Conservation (phyloP, 1,139 yeast genomes). For the Kluyveromyces sp. region DNA sequence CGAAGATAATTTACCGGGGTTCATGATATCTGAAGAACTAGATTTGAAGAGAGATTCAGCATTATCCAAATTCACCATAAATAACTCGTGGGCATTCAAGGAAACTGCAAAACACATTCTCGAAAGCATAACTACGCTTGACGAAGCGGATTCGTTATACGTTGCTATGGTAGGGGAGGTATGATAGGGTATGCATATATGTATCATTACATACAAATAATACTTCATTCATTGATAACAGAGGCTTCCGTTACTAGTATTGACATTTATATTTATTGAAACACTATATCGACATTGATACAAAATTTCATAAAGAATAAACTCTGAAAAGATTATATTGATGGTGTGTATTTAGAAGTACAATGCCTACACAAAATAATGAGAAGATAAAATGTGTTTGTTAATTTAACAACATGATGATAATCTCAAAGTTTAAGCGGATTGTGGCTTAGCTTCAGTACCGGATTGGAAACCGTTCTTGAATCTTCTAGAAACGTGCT, state of each 20-base stretch:
- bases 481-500: conserved; percentile 95
- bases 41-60: conserved; percentile 12
- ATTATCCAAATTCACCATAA: conserved; percentile 20
- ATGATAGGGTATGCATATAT: background rate
- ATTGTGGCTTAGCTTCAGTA: conserved; percentile 50
- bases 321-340: conserved; percentile 7
- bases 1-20: conserved; percentile 19
- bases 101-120: conserved; percentile 67
- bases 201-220: too few relatives aligned
- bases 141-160: conserved; percentile 72
- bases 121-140: conserved; percentile 61
- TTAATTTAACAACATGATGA: background rate
- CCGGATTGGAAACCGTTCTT: conserved; percentile 98
- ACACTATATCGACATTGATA: background rate
- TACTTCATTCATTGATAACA: too few relatives aligned
- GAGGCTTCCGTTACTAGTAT: too few relatives aligned
- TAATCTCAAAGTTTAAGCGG: conserved; percentile 26
- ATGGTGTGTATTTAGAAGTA: conserved; percentile 8
- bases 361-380: conserved; percentile 5
- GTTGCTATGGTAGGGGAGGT: conserved; percentile 42
- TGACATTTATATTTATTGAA: too few relatives aligned
- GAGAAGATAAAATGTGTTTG: conserved; percentile 1
- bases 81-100: conserved; percentile 55
- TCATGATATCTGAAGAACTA: conserved; percentile 18
- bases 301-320: background rate